Evolutionary conservation across 2,329 filamentous ascomycete species (phyloP).

Genomic region (Pseudocercospora eumusae): DNA sequence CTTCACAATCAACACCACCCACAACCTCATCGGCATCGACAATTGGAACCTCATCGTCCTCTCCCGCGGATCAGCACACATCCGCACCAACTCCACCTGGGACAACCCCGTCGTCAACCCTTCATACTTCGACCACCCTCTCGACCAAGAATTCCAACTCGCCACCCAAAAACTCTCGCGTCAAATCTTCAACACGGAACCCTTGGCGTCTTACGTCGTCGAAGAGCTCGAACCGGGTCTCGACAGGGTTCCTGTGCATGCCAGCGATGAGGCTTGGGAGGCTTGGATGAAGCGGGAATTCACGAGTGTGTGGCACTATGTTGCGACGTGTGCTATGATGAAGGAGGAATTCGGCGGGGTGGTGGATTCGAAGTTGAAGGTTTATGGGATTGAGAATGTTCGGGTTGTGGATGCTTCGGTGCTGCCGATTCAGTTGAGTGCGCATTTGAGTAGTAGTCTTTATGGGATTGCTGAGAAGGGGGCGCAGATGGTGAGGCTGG

Average conservation of each 20-base stretch:
- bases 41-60: slow-evolving; percentile 41
- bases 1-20: slow-evolving; percentile 39
- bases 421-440: slow-evolving; percentile 22
- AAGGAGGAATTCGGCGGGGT: slow-evolving; percentile 37
- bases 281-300: slow-evolving; percentile 31
- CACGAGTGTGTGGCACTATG: slow-evolving; percentile 37
- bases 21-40: slow-evolving; percentile 40
- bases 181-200: slow-evolving; percentile 32
- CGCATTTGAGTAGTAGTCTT: slow-evolving; percentile 33
- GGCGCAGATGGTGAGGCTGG: slow-evolving; percentile 32
- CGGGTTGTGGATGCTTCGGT: slow-evolving; percentile 28
- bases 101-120: slow-evolving; percentile 46
- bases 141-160: slow-evolving; percentile 42
- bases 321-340: slow-evolving; percentile 36
- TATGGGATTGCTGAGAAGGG: slow-evolving; percentile 46
- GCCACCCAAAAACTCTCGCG: slow-evolving; percentile 40
- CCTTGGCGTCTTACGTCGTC: slow-evolving; percentile 33
- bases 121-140: slow-evolving; percentile 46
- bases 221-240: slow-evolving; percentile 35
- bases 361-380: slow-evolving; percentile 40
- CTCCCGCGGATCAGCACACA: slow-evolving; percentile 33
- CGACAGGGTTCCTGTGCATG: slow-evolving; percentile 15
- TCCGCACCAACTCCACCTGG: slow-evolving; percentile 31
- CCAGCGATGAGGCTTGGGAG: slow-evolving; percentile 29
- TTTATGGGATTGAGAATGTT: slow-evolving; percentile 34